Percentiles rank a stretch among this genome's conserved stretches.
Evolutionary conservation across 495 filamentous ascomycete species (phyloP).

Genomic region (Clavariopsis aquatica): DNA sequence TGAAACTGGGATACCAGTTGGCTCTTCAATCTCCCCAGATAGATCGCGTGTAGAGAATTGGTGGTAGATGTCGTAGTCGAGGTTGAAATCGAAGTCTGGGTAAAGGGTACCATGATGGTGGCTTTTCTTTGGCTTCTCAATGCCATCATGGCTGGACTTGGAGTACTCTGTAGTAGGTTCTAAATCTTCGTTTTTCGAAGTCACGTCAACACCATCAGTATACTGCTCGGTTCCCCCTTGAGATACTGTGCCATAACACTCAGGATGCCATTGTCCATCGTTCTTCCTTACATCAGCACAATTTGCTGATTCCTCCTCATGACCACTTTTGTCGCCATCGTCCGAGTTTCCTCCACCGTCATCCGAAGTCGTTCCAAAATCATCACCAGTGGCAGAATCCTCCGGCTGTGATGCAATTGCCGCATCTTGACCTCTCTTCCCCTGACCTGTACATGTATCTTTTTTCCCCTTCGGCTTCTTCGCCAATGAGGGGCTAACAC

Average conservation of each 20-base stretch:
- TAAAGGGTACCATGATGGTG: background rate
- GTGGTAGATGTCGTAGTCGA: background rate
- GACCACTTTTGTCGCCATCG: background rate
- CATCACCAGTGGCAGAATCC: too few relatives aligned
- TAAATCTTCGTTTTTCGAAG: background rate
- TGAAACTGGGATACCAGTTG: background rate
- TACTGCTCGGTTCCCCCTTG: background rate
- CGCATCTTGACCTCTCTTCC: background rate
- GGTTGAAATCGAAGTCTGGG: background rate
- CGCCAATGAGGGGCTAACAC: constrained; percentile 31
- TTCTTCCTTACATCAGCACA: background rate
- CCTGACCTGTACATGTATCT: constrained; percentile 8
- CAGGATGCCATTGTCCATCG: constrained; percentile 18
- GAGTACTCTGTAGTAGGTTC: background rate
- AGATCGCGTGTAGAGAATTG: background rate
- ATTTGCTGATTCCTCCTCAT: background rate
- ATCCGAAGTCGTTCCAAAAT: too few relatives aligned
- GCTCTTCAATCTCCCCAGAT: background rate
- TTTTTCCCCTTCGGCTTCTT: constrained; percentile 24
- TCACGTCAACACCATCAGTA: background rate
- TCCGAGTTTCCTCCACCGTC: constrained; percentile 3
- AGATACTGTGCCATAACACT: constrained; percentile 5
- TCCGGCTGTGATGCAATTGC: too few relatives aligned
- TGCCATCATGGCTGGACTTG: background rate
- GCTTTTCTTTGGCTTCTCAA: background rate